Base-by-base conservation (phyloP, 2,329 filamentous ascomycete genomes). In the Nothomitra cinnamomea region DNA sequence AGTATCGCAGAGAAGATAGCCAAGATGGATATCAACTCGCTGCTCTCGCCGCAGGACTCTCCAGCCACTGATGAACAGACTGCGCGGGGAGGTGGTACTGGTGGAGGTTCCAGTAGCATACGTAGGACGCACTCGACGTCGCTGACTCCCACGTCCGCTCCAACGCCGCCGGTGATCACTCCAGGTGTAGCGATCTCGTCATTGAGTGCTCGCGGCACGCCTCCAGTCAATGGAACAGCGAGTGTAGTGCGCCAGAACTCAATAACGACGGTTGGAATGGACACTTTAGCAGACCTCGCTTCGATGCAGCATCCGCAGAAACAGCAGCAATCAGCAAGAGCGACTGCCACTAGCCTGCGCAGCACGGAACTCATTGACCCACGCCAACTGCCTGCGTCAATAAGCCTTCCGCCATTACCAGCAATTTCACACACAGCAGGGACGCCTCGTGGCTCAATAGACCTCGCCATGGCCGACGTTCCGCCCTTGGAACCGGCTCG, bases 21-120 rank as follows among this genome's bases (percentile, higher is more conserved):
- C 7, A 54, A 35, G 43, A 73, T 74, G 71, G 68, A 74, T 59
- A 74, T 73, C 66, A 70, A 70, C 60, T 69, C 69, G 48, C 64
- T 74, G 52, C 61, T 74, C 52, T 72, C 70, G 61, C 70, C 71
- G 40, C 69, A 70, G 57, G 69, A 72, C 55, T 68, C 68, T 59
- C 63, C 69, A 52, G 62, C 65, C 43, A 59, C 58, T 55, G 66
- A 67, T 47, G 64, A 66, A 22, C 61, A 64, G 25, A 2, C 43
- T n/a, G 8, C 49, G 32, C 19, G 21, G 41, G 43, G 36, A 28
- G 22, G 36, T 22, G 51, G 51, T 17, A 10, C 28, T 32, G 19
- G 19, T 5, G 19, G 52, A 41, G 35, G 17, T 25, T n/a, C 50
- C n/a, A 36, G 40, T 8, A 57, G 60, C 6, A n/a, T 28, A 19